These are phyloP conservation scores for Pseudogymnoascus sp. DNA, from an alignment of 2,329 filamentous ascomycete genomes.

Conservation along the genomic window DNA sequence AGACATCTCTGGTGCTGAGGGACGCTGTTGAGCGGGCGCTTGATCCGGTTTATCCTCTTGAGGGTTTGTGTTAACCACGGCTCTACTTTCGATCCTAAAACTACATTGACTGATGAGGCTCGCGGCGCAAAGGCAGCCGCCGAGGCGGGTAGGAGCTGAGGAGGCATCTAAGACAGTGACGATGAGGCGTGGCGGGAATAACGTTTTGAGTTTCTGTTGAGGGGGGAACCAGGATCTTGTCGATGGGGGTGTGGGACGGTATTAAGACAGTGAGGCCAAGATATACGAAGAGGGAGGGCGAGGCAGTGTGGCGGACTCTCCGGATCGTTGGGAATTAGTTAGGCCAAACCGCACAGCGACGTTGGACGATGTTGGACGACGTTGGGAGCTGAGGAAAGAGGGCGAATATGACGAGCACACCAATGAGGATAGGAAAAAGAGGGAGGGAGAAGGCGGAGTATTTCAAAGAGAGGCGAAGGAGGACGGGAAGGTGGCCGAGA, in stretches of 20 bases:
- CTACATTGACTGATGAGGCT: slow-evolving; percentile 83
- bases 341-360: neutral
- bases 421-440: neutral
- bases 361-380: neutral
- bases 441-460: neutral
- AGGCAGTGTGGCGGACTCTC: neutral
- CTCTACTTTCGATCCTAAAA: slow-evolving; percentile 84
- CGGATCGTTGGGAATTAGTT: neutral
- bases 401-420: neutral
- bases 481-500: neutral
- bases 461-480: neutral
- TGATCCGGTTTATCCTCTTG: slow-evolving; percentile 93
- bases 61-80: slow-evolving; percentile 94
- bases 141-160: slow-evolving; percentile 87
- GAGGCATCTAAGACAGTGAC: slow-evolving; percentile 56
- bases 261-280: neutral
- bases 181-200: neutral
- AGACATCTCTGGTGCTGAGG: slow-evolving; percentile 92
- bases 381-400: neutral
- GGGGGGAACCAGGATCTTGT: neutral
- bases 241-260: neutral
- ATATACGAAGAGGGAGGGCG: neutral
- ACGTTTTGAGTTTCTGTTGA: neutral
- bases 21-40: slow-evolving; percentile 94
- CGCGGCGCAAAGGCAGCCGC: slow-evolving; percentile 93